These are phyloP conservation scores for Leccinum variicolor DNA, from an alignment of 768 basidiomycete species.

Conservation along the genomic window DNA sequence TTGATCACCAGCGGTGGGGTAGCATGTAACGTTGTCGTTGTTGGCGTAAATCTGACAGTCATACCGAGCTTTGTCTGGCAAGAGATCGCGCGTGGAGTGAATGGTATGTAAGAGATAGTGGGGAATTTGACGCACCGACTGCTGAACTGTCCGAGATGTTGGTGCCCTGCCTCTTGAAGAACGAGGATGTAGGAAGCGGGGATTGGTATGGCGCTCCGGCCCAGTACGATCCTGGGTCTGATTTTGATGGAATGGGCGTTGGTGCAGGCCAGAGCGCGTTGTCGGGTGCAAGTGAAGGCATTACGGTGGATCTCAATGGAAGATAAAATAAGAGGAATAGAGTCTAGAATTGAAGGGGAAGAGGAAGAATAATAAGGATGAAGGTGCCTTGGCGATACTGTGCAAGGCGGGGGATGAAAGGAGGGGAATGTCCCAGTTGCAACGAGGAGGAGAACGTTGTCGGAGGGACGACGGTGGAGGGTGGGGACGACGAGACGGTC, in stretches of 20 bases:
- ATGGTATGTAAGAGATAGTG: conserved; percentile 5
- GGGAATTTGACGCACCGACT: conserved; percentile 26
- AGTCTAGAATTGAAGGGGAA: conserved; percentile 23
- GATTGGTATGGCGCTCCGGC: conserved; percentile 31
- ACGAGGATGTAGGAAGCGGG: conserved; percentile 8
- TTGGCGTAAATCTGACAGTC: conserved; percentile 56
- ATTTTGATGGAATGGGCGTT: conserved; percentile 35
- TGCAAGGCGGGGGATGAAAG: conserved; percentile 30
- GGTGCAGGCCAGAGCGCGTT: conserved; percentile 43
- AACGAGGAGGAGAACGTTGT: conserved; percentile 24
- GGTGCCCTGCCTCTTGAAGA: conserved; percentile 22
- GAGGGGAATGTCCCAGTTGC: conserved; percentile 19
- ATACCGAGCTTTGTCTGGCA: conserved; percentile 36
- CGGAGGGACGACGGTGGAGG: conserved; percentile 22
- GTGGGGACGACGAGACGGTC: conserved; percentile 30
- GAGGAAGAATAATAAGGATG: conserved; percentile 2
- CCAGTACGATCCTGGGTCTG: conserved; percentile 31
- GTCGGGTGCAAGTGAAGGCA: conserved; percentile 35
- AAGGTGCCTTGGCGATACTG: conserved; percentile 9
- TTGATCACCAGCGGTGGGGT: conserved; percentile 50
- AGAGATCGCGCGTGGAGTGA: conserved; percentile 9
- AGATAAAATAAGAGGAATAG: conserved; percentile 20
- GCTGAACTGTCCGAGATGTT: conserved; percentile 22
- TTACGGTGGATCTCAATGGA: conserved; percentile 26
- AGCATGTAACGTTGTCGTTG: conserved; percentile 78